Base-by-base conservation (phyloP, 345 rosid genomes). In the Litchi chinensis region DNA sequence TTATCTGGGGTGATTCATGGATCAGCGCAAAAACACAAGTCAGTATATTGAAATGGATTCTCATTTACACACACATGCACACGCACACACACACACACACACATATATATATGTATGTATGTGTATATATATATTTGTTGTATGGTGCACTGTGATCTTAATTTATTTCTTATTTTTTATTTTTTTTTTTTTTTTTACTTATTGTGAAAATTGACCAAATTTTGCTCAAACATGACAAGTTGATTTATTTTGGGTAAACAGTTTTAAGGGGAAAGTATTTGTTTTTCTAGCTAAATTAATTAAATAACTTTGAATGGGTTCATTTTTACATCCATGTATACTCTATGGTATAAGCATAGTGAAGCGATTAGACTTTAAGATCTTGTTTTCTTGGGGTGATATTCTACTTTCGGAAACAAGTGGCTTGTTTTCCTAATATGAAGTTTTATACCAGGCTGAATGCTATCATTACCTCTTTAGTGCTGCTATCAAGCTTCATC, bases 1-100 rank as follows among this genome's bases (percentile, higher is more conserved):
- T 75, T 80, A 56, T 87, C 74, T 91, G 93, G 95, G 93, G 93
- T 71, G 90, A 89, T 74, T 80, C 93, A 50, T 91, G 95, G 93
- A 88, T 91, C 78, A 85, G 72, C 59, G 87, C 89, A 68, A 91
- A 91, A 87, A 91, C 91, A 60, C 89, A 89, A 92, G 95, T 91
- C 22, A 71, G 68, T 63, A 71, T 28, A 15, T 22, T 26, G 12
- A 26, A 44, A 22, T 52, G 57, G 15, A 19, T 41, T 19, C 19
- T 40, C 22, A 11, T 68, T 54, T 63, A 83, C 57, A 4, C 69
- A 32, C 18, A 16, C 10, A 22, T n/a, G n/a, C n/a, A n/a, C n/a
- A n/a, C n/a, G n/a, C n/a, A n/a, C n/a, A n/a, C n/a, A n/a, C n/a
- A n/a, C n/a, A n/a, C n/a, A n/a, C n/a, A 26, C 28, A 26, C 28